Conservation (phyloP, 2,329 filamentous ascomycete genomes). For the Epichloe scottii region DNA sequence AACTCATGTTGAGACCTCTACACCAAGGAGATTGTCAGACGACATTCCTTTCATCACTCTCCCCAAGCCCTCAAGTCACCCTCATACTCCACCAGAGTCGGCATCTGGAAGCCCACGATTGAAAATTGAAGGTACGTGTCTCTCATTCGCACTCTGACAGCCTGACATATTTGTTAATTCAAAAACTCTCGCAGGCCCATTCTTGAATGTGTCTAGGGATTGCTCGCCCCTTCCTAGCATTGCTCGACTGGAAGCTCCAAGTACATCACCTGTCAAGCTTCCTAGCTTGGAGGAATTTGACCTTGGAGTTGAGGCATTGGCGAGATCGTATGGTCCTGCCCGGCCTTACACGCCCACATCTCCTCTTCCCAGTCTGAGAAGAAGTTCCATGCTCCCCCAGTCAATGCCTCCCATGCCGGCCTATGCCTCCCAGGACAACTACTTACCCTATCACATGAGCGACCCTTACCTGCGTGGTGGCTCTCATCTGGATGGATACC, state of each 20-base stretch:
- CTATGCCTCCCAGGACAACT: slow-evolving; percentile 12
- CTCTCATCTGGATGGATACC: slow-evolving; percentile 17
- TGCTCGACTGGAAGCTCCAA: slow-evolving; percentile 7
- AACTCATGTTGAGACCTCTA: slow-evolving; percentile 9
- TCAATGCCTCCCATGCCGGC: slow-evolving; percentile 12
- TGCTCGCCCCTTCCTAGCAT: slow-evolving; percentile 15
- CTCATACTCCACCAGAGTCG: slow-evolving; percentile 20
- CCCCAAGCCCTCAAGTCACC: slow-evolving; percentile 10
- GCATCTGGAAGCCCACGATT: slow-evolving; percentile 22
- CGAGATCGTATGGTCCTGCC: slow-evolving; percentile 17
- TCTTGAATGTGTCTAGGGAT: slow-evolving; percentile 12
- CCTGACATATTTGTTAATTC: slow-evolving; percentile 1
- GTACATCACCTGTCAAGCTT: slow-evolving; percentile 14
- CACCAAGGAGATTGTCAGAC: slow-evolving; percentile 10
- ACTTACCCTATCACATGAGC: slow-evolving; percentile 12
- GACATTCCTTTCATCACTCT: slow-evolving; percentile 12
- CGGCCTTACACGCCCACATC: slow-evolving; percentile 17
- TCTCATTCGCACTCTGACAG: not conserved
- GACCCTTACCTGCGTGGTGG: slow-evolving; percentile 14
- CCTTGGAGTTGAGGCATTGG: slow-evolving; percentile 24
- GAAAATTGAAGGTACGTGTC: slow-evolving; percentile 19
- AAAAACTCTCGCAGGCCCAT: slow-evolving; percentile 9
- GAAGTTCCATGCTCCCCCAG: slow-evolving; percentile 13
- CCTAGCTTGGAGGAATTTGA: slow-evolving; percentile 27
- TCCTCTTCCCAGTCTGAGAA: slow-evolving; percentile 14